Conservation (phyloP, 192 early-diverging fungal genomes). For the Coemansia sp. region DNA sequence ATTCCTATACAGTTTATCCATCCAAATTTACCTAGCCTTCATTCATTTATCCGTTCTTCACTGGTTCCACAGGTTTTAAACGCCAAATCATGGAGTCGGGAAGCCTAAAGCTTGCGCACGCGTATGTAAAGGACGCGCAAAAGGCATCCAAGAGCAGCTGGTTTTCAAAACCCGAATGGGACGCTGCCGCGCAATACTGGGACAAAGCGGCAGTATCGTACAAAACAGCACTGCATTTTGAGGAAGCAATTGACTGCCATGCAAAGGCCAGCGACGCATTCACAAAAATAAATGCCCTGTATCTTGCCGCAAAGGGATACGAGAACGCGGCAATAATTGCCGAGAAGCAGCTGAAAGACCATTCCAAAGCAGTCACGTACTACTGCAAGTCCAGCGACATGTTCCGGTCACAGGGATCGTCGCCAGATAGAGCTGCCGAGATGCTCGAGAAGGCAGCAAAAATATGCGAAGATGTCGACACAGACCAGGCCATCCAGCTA, state of each 20-base stretch:
- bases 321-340: constrained; percentile 36
- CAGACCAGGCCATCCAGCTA: constrained; percentile 31
- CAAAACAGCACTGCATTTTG: constrained; percentile 38
- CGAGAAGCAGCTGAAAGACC: constrained; percentile 36
- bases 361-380: constrained; percentile 20
- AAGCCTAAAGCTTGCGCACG: constrained; percentile 40
- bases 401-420: constrained; percentile 42
- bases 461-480: constrained; percentile 37
- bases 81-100: neutral
- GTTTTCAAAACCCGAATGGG: constrained; percentile 53
- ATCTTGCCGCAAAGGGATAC: constrained; percentile 36
- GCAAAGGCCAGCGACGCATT: constrained; percentile 42
- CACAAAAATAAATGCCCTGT: constrained; percentile 35
- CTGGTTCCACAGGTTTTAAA: too few relatives aligned
- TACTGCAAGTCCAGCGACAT: constrained; percentile 50
- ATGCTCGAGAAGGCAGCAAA: constrained; percentile 50
- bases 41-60: neutral
- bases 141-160: constrained; percentile 49
- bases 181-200: constrained; percentile 43
- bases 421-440: constrained; percentile 42
- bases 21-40: neutral
- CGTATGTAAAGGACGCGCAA: constrained; percentile 44
- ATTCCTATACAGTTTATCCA: too few relatives aligned
- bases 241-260: constrained; percentile 39
- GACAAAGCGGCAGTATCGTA: constrained; percentile 45